phyloP scores from a whole-genome alignment of 257 asterid species.

The Nicotiana obtusifolia region DNA sequence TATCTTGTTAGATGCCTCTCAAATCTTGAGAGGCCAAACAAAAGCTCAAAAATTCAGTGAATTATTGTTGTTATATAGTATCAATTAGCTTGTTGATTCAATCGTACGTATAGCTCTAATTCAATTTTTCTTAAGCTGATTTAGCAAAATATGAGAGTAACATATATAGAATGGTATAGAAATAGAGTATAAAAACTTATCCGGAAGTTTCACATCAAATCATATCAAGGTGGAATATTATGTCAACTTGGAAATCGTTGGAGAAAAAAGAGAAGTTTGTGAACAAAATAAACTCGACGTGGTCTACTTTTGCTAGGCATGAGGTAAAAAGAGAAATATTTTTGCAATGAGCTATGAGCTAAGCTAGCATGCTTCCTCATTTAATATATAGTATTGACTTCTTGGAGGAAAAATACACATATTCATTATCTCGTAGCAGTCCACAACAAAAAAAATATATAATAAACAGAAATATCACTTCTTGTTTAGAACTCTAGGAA shows the following conservation, averaged over 20 bases:
- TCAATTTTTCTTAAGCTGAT: no score
- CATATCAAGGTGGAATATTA: neutral
- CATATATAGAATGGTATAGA: neutral
- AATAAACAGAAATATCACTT: no score
- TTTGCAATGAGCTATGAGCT: neutral
- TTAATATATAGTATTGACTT: neutral
- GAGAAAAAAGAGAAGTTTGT: neutral
- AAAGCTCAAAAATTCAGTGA: no score
- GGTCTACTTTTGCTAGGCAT: neutral
- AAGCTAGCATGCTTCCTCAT: slow-evolving; percentile 1
- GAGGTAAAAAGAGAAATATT: neutral
- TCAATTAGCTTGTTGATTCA: no score
- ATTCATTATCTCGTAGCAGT: neutral
- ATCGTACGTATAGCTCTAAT: neutral
- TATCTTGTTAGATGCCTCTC: neutral
- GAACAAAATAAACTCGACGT: neutral
- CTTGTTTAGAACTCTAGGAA: neutral
- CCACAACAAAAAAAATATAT: neutral
- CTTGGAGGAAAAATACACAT: neutral
- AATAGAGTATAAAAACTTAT: neutral
- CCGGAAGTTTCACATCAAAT: no score
- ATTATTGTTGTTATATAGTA: no score
- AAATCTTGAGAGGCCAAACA: neutral
- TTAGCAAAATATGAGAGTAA: neutral
- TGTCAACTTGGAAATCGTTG: neutral